A percentile compares a stretch with the other conserved stretches of the same genome.
phyloP scores from a whole-genome alignment of 2,329 filamentous ascomycete genomes.

The Fusarium phyllophilum region DNA sequence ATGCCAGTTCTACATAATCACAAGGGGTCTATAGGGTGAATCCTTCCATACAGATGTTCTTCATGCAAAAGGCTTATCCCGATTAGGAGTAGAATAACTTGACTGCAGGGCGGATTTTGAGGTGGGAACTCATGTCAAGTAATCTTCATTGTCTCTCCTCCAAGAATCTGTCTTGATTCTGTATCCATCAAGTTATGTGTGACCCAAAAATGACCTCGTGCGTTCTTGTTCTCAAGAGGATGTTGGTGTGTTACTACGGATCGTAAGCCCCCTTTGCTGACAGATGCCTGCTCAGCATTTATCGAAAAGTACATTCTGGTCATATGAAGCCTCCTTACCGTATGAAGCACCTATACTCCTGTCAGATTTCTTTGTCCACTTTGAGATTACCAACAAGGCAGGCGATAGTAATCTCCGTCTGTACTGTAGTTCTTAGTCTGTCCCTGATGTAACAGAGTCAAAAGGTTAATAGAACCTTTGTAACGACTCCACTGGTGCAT shows the following conservation, averaged over 20 bases:
- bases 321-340: neutral
- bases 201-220: slow-evolving; percentile 16
- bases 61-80: neutral
- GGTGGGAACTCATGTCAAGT: slow-evolving; percentile 15
- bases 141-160: neutral
- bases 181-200: slow-evolving; percentile 16
- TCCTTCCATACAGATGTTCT: neutral
- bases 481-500: neutral
- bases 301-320: neutral
- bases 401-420: neutral
- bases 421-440: neutral
- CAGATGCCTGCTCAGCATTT: neutral
- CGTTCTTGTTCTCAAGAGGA: slow-evolving; percentile 5
- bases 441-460: neutral
- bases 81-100: slow-evolving; percentile 27
- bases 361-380: neutral
- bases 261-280: neutral
- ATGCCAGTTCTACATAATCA: neutral
- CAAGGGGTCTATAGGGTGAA: neutral
- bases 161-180: slow-evolving; percentile 14
- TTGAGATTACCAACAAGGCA: neutral
- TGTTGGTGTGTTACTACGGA: slow-evolving; percentile 2
- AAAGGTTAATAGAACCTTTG: slow-evolving; percentile 4
- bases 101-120: slow-evolving; percentile 7
- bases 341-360: neutral